A percentile compares a stretch with the other conserved stretches of the same genome.
phyloP scores from a whole-genome alignment of 192 early-diverging fungal genomes.

The Linnemannia zychae region DNA sequence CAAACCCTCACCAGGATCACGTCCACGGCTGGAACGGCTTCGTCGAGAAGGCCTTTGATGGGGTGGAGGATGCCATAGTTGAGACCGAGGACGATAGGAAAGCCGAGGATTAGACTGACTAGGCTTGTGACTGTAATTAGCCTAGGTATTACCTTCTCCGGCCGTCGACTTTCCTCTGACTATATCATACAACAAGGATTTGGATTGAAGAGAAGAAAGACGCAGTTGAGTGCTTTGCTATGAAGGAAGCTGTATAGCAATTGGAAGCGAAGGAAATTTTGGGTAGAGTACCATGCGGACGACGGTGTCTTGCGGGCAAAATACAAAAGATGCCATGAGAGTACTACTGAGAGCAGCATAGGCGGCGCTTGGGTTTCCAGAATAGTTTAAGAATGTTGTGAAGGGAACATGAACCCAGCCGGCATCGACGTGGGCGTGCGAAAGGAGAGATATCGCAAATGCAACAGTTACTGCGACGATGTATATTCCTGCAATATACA shows the following conservation, averaged over 20 bases:
- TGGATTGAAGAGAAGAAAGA: background rate
- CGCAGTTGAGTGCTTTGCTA: background rate
- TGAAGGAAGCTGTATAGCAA: background rate
- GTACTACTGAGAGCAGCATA: constrained; percentile 40
- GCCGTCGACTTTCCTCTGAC: constrained; percentile 34
- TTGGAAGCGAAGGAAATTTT: background rate
- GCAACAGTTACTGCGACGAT: background rate
- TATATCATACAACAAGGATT: background rate
- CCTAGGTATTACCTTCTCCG: constrained; percentile 21
- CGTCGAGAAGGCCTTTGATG: constrained; percentile 47
- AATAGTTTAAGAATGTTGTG: constrained; percentile 47
- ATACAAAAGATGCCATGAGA: constrained; percentile 44
- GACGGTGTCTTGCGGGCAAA: constrained; percentile 46
- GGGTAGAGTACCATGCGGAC: constrained; percentile 25
- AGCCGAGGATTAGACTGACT: constrained; percentile 9
- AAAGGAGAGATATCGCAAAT: background rate
- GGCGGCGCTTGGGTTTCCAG: constrained; percentile 30
- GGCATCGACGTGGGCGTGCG: background rate
- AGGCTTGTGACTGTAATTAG: constrained; percentile 18
- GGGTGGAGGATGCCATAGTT: constrained; percentile 36
- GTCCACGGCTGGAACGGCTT: constrained; percentile 21
- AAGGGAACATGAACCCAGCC: constrained; percentile 28
- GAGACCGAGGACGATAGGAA: constrained; percentile 28
- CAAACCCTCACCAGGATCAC: constrained; percentile 21
- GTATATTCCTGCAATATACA: background rate